Evolutionary conservation across 78 protist species (phyloP).

Genomic region (Dictyostelium discoideum): dicty_2.7 NC_007090.3:1874001-1874500

Average conservation of each 20-base stretch:
- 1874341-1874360: too few relatives aligned
- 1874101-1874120: conserved; percentile 54
- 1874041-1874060: conserved; percentile 35
- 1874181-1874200: conserved; percentile 39
- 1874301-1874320: background rate
- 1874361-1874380: background rate
- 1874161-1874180: conserved; percentile 71
- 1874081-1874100: conserved; percentile 69
- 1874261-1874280: too few relatives aligned
- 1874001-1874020: background rate
- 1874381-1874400: background rate
- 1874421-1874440: conserved; percentile 68
- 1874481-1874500: conserved; percentile 48
- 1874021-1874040: conserved; percentile 48
- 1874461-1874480: conserved; percentile 33
- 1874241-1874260: too few relatives aligned
- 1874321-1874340: background rate
- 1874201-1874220: background rate
- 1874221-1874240: background rate
- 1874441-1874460: conserved; percentile 74
- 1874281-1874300: too few relatives aligned
- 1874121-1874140: conserved; percentile 71
- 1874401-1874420: conserved; percentile 35
- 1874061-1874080: conserved; percentile 35
- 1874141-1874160: conserved; percentile 73